These are phyloP conservation scores for Rhododendron ovatum DNA, from an alignment of 148 eudicot genomes.

Conservation along the genomic window DNA sequence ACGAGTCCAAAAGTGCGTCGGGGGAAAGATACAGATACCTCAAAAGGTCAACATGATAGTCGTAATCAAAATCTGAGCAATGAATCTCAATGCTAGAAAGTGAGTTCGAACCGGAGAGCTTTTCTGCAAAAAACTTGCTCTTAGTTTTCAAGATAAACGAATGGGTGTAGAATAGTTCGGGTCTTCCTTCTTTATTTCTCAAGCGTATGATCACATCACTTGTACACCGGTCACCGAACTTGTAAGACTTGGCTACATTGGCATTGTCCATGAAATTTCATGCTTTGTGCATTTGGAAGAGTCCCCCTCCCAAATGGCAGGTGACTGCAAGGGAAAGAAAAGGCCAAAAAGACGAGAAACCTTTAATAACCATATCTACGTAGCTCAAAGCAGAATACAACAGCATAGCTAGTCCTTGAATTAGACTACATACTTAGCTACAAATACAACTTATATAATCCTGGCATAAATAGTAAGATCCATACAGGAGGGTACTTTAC, in stretches of 20 bases:
- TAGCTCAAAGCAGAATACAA: neutral
- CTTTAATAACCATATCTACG: neutral
- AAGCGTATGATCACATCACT: conserved; percentile 46
- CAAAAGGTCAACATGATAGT: conserved; percentile 49
- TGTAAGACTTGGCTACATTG: no score
- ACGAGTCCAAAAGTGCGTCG: conserved; percentile 43
- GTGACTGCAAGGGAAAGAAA: neutral
- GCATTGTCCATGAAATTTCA: conserved; percentile 45
- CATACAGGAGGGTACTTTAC: neutral
- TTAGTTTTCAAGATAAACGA: conserved; percentile 35
- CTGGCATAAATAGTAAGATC: neutral
- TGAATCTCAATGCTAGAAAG: conserved; percentile 39
- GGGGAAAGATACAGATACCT: conserved; percentile 41
- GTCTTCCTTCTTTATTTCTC: conserved; percentile 41
- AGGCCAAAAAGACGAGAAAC: neutral
- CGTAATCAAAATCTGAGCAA: conserved; percentile 44
- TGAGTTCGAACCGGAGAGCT: conserved; percentile 22
- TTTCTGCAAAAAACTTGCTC: conserved; percentile 53
- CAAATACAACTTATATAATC: neutral
- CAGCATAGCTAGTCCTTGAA: neutral
- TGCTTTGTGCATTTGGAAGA: conserved; percentile 24
- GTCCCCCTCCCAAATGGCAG: conserved; percentile 4
- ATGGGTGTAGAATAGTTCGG: conserved; percentile 37
- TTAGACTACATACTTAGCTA: neutral
- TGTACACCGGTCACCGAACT: conserved; percentile 24